phyloP scores from a whole-genome alignment of 179 eudicot species.

The Silene noctiflora region DNA sequence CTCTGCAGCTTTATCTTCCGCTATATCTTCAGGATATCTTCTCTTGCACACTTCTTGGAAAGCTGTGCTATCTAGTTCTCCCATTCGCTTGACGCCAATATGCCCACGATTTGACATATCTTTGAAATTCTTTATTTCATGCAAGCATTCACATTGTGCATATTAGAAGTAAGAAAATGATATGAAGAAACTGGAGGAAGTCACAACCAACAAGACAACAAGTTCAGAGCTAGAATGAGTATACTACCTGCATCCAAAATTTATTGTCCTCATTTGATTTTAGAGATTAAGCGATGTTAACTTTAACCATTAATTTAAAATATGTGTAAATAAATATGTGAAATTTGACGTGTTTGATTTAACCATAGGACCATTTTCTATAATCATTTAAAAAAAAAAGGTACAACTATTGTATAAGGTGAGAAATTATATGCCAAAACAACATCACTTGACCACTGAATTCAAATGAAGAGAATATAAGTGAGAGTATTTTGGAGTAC shows the following conservation, averaged over 20 bases:
- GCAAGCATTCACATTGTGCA: slow-evolving; percentile 10
- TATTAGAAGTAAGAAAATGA: slow-evolving; percentile 9
- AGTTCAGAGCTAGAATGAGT: neutral
- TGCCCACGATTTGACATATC: slow-evolving; percentile 38
- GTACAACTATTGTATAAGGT: too few relatives aligned
- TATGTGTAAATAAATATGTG: too few relatives aligned
- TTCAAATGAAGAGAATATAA: too few relatives aligned
- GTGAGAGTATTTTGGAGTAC: slow-evolving; percentile 1
- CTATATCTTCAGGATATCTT: slow-evolving; percentile 41
- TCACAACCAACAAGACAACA: neutral
- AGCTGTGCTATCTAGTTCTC: slow-evolving; percentile 38
- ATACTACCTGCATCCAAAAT: neutral
- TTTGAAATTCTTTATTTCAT: slow-evolving; percentile 34
- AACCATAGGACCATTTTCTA: too few relatives aligned
- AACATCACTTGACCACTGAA: too few relatives aligned
- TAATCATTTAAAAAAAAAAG: too few relatives aligned
- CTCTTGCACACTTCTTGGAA: slow-evolving; percentile 42
- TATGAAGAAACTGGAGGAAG: slow-evolving; percentile 13
- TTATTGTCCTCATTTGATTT: too few relatives aligned
- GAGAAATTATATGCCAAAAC: too few relatives aligned
- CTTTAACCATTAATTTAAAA: too few relatives aligned
- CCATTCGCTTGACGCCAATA: slow-evolving; percentile 46
- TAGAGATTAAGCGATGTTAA: too few relatives aligned
- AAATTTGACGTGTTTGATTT: too few relatives aligned
- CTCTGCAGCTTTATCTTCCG: slow-evolving; percentile 52